phyloP scores from a whole-genome alignment of 2,329 filamentous ascomycete species.

The Cladorrhinum sp. region DNA sequence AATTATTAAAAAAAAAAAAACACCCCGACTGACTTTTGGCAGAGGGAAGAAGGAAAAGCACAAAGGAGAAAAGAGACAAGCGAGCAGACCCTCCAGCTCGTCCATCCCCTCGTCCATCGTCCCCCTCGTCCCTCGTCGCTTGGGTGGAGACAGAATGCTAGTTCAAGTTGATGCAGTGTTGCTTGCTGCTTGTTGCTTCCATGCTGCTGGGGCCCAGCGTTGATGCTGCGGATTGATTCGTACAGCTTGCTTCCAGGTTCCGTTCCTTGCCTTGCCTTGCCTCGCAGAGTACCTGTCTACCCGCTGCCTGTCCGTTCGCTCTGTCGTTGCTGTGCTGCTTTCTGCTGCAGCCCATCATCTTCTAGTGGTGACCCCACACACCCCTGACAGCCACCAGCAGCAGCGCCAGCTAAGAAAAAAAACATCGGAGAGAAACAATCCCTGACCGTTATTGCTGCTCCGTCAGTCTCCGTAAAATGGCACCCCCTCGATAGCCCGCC shows the following conservation, averaged over 20 bases:
- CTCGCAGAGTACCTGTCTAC: background rate
- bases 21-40: background rate
- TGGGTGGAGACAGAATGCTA: constrained; percentile 19
- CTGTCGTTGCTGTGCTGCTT: background rate
- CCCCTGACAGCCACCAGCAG: background rate
- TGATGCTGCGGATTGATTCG: constrained; percentile 12
- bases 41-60: background rate
- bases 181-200: constrained; percentile 7
- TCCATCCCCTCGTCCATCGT: background rate
- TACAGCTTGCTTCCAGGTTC: background rate
- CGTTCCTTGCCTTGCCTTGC: constrained; percentile 5
- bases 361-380: background rate
- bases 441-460: constrained; percentile 1
- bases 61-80: constrained; percentile 6
- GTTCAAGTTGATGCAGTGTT: constrained; percentile 12
- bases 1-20: background rate
- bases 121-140: background rate
- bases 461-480: background rate
- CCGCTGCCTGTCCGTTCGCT: background rate
- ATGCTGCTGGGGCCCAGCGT: constrained; percentile 2
- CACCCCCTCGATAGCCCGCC: background rate
- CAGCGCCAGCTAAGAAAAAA: no score
- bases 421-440: background rate
- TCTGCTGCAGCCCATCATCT: background rate
- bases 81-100: constrained; percentile 13